A percentile compares a stretch with the other conserved stretches of the same genome.
Conservation (phyloP, 2,329 filamentous ascomycete genomes). For the Magnaporthales sp. region DNA sequence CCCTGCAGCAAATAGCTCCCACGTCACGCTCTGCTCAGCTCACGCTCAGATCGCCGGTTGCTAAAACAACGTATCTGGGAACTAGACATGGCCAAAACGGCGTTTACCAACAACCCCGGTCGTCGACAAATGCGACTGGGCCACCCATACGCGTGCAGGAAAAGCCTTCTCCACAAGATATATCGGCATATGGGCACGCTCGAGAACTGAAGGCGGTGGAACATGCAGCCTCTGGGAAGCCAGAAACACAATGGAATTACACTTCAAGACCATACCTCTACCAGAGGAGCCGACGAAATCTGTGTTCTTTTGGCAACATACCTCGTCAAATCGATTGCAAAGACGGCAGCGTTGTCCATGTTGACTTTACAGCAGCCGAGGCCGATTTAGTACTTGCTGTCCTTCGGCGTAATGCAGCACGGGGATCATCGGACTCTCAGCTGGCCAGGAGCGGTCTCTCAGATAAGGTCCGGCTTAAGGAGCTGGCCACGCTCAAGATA, state of each 20-base stretch:
- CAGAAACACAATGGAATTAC: not conserved
- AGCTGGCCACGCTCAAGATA: conserved; percentile 8
- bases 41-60: not conserved
- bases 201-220: not conserved
- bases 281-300: not conserved
- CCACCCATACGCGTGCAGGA: not conserved
- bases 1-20: not conserved
- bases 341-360: conserved; percentile 25
- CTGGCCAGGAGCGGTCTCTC: not conserved
- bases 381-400: conserved; percentile 11
- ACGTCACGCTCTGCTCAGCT: not conserved
- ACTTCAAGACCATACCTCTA: not conserved
- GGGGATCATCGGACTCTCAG: too few species aligned
- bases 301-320: not conserved
- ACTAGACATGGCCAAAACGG: not conserved
- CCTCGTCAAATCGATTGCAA: not conserved
- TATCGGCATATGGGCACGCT: not conserved
- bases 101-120: not conserved
- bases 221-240: too few species aligned
- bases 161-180: not conserved
- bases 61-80: not conserved
- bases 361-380: conserved; percentile 35
- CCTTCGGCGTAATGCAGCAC: not conserved
- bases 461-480: not conserved
- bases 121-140: not conserved